phyloP scores from a whole-genome alignment of 805 yeast genomes.

The Blastobotrys americana region DNA sequence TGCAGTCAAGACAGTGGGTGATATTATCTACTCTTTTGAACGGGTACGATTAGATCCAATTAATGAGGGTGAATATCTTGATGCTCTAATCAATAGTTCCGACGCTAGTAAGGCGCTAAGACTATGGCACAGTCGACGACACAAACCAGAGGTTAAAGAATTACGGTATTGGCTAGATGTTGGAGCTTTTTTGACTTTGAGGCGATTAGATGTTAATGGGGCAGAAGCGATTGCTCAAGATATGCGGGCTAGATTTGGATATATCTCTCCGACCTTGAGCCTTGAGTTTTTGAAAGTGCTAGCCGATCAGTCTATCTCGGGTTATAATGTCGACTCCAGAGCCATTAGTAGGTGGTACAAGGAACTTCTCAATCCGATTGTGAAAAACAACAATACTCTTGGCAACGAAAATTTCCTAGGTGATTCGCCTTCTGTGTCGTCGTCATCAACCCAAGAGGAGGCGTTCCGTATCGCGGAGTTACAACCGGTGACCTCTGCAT shows the following conservation, averaged over 20 bases:
- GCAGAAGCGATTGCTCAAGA: slow-evolving; percentile 18
- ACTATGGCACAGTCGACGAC: slow-evolving; percentile 17
- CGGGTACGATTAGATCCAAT: slow-evolving; percentile 19
- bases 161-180: slow-evolving; percentile 20
- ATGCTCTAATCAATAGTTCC: slow-evolving; percentile 14
- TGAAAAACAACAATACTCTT: not conserved
- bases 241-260: slow-evolving; percentile 12
- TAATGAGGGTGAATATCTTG: slow-evolving; percentile 21
- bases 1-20: slow-evolving; percentile 20
- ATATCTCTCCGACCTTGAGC: slow-evolving; percentile 17
- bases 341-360: not conserved
- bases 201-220: slow-evolving; percentile 8
- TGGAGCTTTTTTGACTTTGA: slow-evolving; percentile 15
- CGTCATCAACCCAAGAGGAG: not conserved
- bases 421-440: not conserved
- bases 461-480: slow-evolving; percentile 13
- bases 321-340: not conserved
- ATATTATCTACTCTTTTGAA: slow-evolving; percentile 16
- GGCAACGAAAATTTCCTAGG: not conserved
- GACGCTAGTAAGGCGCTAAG: slow-evolving; percentile 14
- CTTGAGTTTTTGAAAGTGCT: slow-evolving; percentile 16
- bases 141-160: slow-evolving; percentile 14
- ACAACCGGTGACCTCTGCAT: slow-evolving; percentile 2
- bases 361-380: not conserved
- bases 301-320: not conserved